Percentiles rank a stretch among this genome's conserved stretches.
Evolutionary conservation across 495 filamentous ascomycete species (phyloP).

Genomic region (Lichenothelia convexa): DNA sequence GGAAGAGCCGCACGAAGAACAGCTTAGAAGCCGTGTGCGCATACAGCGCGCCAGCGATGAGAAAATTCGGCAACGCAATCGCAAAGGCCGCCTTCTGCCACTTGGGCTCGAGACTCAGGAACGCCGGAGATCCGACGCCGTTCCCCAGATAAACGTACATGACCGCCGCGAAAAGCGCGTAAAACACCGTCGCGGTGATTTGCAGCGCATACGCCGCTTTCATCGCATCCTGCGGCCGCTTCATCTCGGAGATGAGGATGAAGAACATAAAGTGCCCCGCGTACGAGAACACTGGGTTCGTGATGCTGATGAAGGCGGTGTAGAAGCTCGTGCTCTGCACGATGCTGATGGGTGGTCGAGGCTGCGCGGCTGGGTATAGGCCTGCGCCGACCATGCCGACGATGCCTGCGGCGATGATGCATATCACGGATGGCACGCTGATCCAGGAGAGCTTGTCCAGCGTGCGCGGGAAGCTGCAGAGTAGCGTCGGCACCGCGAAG

Average conservation of each 20-base stretch:
- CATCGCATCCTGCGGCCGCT: constrained; percentile 35
- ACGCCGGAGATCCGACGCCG: constrained; percentile 30
- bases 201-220: constrained; percentile 30
- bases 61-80: constrained; percentile 27
- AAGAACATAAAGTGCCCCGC: constrained; percentile 34
- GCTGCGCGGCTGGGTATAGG: constrained; percentile 16
- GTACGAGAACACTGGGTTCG: constrained; percentile 27
- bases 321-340: constrained; percentile 17
- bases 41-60: constrained; percentile 34
- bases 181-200: constrained; percentile 31
- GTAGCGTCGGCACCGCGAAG: constrained; percentile 23
- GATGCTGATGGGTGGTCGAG: constrained; percentile 9
- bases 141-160: constrained; percentile 35
- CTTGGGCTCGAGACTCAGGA: constrained; percentile 27
- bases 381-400: constrained; percentile 27
- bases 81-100: constrained; percentile 32
- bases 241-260: constrained; percentile 40
- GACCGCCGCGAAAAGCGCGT: constrained; percentile 32
- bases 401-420: constrained; percentile 22
- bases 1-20: constrained; percentile 30
- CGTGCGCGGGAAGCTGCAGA: constrained; percentile 17
- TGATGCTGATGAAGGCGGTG: constrained; percentile 22
- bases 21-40: constrained; percentile 34
- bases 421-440: constrained; percentile 14
- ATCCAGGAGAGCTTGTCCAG: constrained; percentile 16